Conservation (phyloP, 2,329 filamentous ascomycete genomes). For the Cryphonectria parasitica region DNA sequence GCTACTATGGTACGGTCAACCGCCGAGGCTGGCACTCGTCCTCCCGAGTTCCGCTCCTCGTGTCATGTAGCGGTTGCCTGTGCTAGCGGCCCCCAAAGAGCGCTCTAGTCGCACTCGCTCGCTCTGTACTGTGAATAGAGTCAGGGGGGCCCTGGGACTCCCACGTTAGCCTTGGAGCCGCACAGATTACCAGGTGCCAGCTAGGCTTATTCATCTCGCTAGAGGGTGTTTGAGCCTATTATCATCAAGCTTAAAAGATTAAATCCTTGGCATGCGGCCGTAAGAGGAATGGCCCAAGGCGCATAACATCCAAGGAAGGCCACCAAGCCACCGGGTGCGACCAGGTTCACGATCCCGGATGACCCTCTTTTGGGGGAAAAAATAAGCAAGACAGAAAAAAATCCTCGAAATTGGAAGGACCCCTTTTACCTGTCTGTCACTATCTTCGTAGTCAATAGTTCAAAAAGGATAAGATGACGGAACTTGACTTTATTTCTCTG, state of each 20-base stretch:
- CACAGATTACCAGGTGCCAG: background rate
- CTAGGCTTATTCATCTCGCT: conserved; percentile 22
- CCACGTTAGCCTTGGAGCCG: background rate
- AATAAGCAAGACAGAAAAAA: background rate
- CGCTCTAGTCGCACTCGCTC: background rate
- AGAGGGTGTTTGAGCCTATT: conserved; percentile 12
- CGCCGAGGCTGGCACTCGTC: background rate
- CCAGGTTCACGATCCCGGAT: conserved; percentile 22
- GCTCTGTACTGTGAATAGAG: background rate
- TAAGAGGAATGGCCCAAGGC: conserved; percentile 14
- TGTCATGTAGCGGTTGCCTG: background rate
- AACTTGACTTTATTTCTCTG: background rate
- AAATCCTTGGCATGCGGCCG: conserved; percentile 14
- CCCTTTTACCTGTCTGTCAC: background rate
- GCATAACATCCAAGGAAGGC: background rate
- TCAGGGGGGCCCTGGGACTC: background rate
- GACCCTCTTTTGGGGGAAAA: conserved; percentile 5
- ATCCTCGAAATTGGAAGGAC: background rate
- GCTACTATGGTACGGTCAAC: background rate
- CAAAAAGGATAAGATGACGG: conserved; percentile 4
- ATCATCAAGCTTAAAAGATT: conserved; percentile 27
- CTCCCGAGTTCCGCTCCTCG: background rate
- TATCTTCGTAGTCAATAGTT: background rate
- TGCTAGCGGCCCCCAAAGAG: background rate
- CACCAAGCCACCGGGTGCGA: conserved; percentile 5